A percentile compares a stretch with the other conserved stretches of the same genome.
These are phyloP conservation scores for Ogataea naganishii DNA, from an alignment of 805 yeast species.

Conservation along the genomic window DNA sequence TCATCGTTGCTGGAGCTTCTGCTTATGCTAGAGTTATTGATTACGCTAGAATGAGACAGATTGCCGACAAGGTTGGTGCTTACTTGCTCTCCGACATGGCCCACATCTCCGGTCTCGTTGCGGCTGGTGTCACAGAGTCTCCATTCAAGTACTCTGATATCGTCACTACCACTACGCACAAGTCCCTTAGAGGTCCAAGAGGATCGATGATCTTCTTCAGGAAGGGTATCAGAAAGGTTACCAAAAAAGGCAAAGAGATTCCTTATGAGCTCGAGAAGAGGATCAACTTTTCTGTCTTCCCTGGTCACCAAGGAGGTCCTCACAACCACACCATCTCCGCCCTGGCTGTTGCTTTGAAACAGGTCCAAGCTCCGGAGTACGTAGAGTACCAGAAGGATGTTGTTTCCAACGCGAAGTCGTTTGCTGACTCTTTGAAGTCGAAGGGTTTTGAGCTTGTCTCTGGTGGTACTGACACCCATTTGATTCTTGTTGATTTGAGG, in stretches of 20 bases:
- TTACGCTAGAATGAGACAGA: conserved; percentile 81
- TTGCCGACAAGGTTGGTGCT: conserved; percentile 90
- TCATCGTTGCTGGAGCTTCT: conserved; percentile 93
- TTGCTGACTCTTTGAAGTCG: conserved; percentile 57
- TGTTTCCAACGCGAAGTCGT: conserved; percentile 68
- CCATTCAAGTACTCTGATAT: conserved; percentile 93
- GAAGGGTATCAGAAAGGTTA: conserved; percentile 80
- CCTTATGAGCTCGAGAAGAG: conserved; percentile 81
- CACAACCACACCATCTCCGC: conserved; percentile 98
- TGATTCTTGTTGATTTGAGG: conserved; percentile 78
- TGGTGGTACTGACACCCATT: conserved; percentile 91
- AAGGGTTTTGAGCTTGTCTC: conserved; percentile 77
- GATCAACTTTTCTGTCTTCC: conserved; percentile 96
- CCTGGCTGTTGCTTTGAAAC: conserved; percentile 89
- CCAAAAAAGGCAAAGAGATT: conserved; percentile 80
- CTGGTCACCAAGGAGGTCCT: conserved; percentile 99
- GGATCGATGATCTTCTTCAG: conserved; percentile 98
- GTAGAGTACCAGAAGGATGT: conserved; percentile 79
- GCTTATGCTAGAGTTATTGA: conserved; percentile 91
- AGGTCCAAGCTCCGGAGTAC: conserved; percentile 84
- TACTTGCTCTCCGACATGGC: conserved; percentile 94
- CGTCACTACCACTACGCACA: conserved; percentile 96
- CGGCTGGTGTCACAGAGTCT: conserved; percentile 89
- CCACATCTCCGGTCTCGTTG: conserved; percentile 90
- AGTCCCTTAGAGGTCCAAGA: conserved; percentile 97